Evolutionary conservation across 768 basidiomycete genomes (phyloP), one percentile per base, ranked within the genome.

Genomic region (Agrocybe pediades): DNA sequence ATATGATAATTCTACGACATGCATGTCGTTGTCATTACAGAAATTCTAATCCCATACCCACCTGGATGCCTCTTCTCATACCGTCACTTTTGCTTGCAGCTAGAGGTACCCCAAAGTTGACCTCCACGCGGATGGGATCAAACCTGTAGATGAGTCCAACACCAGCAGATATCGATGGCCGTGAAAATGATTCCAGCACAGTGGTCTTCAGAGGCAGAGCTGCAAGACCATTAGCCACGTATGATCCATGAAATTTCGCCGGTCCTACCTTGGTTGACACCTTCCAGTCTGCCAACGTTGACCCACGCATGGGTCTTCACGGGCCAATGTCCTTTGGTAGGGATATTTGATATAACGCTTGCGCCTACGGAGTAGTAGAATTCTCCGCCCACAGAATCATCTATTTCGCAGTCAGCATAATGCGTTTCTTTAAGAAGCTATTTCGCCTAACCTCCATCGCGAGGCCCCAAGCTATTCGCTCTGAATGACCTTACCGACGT

Each of bases 51-150:
- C 90, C 92, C 58, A 95, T 80, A 3, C 92, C 92, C 23, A 92
- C 81, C 68, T 90, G 90, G 41, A 92, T 71, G 7, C 92, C 93
- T 62, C 80, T 84, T 62, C 83, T 77, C 51, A 70, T 62, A 8
- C 83, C 84, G 68, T 92, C 93, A 50, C 82, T 83, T 62, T 75
- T 80, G 41, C 81, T 82, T 2, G 84, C 81, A 2, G 87, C 79
- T 2, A 97, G 74, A 5, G 94, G 94, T 29, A 96, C 76, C 6
- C 93, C 92, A 57, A 96, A 81, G 68, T 95, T 96, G 54, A 92
- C 75, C 69, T 97, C 95, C 23, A 93, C 77, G n/a, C 95, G 79
- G 17, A 92, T 77, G 4, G 91, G 88, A 55, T 92, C 88, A 58
- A 94, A 86, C 29, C 84, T 78, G 64, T 94, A 95, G 26, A 95